Conservation (phyloP, 2,329 filamentous ascomycete species). For the Ophiostoma ulmi region DNA sequence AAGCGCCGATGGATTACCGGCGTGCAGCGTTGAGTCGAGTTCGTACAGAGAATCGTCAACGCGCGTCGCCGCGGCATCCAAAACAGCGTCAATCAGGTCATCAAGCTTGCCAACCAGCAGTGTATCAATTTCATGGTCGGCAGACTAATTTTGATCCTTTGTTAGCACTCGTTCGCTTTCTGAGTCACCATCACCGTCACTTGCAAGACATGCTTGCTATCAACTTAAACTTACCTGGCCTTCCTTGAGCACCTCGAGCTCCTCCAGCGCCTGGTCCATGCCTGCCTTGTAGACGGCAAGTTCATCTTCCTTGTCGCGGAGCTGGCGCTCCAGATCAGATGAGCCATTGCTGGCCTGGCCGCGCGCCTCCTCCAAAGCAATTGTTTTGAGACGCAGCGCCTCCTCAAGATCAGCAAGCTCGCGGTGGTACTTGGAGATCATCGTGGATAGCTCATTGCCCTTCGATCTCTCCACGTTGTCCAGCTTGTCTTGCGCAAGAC, state of each 20-base stretch:
- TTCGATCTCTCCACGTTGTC: constrained; percentile 91
- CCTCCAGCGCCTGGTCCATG: constrained; percentile 92
- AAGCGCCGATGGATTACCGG: constrained; percentile 95
- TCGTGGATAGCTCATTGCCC: constrained; percentile 87
- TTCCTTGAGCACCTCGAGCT: constrained; percentile 80
- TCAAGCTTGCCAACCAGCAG: constrained; percentile 90
- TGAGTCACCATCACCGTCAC: too few relatives aligned
- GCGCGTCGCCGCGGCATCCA: constrained; percentile 86
- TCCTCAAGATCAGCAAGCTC: constrained; percentile 97
- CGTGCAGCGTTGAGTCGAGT: constrained; percentile 95
- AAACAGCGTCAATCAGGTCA: constrained; percentile 93
- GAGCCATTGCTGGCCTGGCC: constrained; percentile 72
- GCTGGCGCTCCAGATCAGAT: constrained; percentile 75
- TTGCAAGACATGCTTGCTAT: not conserved
- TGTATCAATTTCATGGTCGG: constrained; percentile 82
- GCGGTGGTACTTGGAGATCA: constrained; percentile 93
- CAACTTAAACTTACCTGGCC: constrained; percentile 35
- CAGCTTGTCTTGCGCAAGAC: constrained; percentile 83
- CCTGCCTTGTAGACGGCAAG: constrained; percentile 96
- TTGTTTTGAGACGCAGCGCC: constrained; percentile 79
- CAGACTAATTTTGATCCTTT: constrained; percentile 51
- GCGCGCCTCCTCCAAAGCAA: constrained; percentile 77
- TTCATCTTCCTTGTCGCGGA: constrained; percentile 95
- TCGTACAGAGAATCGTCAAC: constrained; percentile 97
- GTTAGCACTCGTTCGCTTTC: not conserved